Evolutionary conservation across 2,329 filamentous ascomycete genomes (phyloP).

Genomic region (Fusarium sp.): DNA sequence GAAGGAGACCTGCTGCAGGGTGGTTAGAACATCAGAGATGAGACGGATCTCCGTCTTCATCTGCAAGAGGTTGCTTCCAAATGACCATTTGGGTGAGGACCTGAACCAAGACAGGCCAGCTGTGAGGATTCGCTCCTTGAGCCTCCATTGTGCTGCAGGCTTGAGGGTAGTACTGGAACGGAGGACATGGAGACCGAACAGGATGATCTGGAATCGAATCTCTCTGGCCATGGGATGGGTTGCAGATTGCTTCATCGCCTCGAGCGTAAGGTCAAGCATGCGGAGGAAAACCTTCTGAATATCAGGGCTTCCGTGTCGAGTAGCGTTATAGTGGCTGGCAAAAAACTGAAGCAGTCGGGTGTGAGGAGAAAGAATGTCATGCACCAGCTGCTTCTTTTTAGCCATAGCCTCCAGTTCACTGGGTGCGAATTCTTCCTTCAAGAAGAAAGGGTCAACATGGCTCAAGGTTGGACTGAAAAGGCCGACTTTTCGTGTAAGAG

Average conservation of each 20-base stretch:
- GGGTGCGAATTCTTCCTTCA: conserved; percentile 92
- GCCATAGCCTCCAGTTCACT: conserved; percentile 82
- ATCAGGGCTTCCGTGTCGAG: conserved; percentile 85
- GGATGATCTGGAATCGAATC: conserved; percentile 87
- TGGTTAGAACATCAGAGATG: conserved; percentile 78
- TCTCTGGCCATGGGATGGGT: conserved; percentile 91
- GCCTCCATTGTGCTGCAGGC: conserved; percentile 77
- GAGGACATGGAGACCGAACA: conserved; percentile 85
- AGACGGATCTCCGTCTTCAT: conserved; percentile 92
- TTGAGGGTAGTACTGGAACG: conserved; percentile 76
- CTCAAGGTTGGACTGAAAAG: conserved; percentile 81
- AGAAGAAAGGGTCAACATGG: conserved; percentile 89
- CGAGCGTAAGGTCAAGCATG: conserved; percentile 82
- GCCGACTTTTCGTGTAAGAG: conserved; percentile 80
- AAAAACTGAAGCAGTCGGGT: conserved; percentile 89
- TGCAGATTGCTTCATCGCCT: conserved; percentile 77
- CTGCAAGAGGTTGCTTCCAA: conserved; percentile 92
- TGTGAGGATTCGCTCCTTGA: conserved; percentile 91
- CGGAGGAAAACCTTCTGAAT: conserved; percentile 86
- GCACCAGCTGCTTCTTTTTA: conserved; percentile 81
- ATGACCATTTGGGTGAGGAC: conserved; percentile 88
- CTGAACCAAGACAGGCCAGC: conserved; percentile 92
- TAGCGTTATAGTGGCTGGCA: conserved; percentile 94
- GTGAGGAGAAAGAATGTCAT: conserved; percentile 89
- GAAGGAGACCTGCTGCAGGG: conserved; percentile 73